Percentiles rank a stretch among this genome's conserved stretches.
phyloP scores from a whole-genome alignment of 768 basidiomycete species.

The Chalciporus piperatus region DNA sequence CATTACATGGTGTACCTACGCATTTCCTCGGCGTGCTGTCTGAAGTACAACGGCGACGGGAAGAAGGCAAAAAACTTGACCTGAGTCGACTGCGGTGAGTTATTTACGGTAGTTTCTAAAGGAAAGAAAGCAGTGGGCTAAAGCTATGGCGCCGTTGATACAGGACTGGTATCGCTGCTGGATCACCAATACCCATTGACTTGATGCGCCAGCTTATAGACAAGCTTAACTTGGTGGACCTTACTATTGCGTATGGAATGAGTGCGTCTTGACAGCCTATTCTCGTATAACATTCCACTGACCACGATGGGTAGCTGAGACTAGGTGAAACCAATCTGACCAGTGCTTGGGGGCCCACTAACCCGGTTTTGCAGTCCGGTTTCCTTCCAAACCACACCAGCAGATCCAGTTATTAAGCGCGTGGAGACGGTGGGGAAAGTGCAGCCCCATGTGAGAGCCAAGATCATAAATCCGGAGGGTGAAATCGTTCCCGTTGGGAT shows the following conservation, averaged over 20 bases:
- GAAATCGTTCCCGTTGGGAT: conserved; percentile 66
- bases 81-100: conserved; percentile 53
- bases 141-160: not conserved
- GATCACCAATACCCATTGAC: conserved; percentile 74
- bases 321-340: conserved; percentile 41
- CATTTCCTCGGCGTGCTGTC: conserved; percentile 75
- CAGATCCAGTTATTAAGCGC: conserved; percentile 68
- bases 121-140: not conserved
- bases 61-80: conserved; percentile 45
- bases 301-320: conserved; percentile 54
- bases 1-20: conserved; percentile 82
- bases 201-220: conserved; percentile 72
- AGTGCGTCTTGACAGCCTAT: conserved; percentile 46
- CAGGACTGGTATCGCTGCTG: conserved; percentile 83
- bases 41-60: conserved; percentile 58
- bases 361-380: conserved; percentile 55
- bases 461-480: conserved; percentile 57
- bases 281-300: not conserved
- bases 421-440: conserved; percentile 81
- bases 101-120: not conserved
- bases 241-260: conserved; percentile 86
- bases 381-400: conserved; percentile 74
- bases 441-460: conserved; percentile 76
- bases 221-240: conserved; percentile 62
- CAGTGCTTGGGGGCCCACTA: not conserved